Evolutionary conservation across 495 filamentous ascomycete species (phyloP), one percentile per base, ranked within the genome.

Genomic region (Neurospora tetrasperma): DNA sequence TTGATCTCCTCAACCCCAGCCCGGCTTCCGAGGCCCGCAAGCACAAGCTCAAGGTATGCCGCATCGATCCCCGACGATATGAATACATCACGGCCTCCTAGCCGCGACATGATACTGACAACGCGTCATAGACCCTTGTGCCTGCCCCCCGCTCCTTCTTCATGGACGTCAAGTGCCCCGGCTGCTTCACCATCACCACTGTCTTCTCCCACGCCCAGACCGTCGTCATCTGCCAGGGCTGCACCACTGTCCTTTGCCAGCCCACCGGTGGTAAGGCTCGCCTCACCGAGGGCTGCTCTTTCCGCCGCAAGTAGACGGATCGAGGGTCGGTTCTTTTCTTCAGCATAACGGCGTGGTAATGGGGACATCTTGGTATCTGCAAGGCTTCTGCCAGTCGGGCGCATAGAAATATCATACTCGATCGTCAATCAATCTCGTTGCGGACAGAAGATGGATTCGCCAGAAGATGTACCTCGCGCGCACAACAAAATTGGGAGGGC

Each of bases 111-210:
- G 74, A 73, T 75, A 69, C 76, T 83, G 75, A 81, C 74, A 68
- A 9, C 38, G 41, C 54, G 72, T 14, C 54, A 73, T 77, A 98
- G 96, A 92, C 88, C 72, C 91, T 99, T 80, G 96, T 99, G 80
- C 96, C 96, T 78, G 90, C 89, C 73, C 96, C 96, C 75, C 93
- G 96, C 79, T 97, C 94, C 78, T 99, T 98, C 91, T 99, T 99
- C 90, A 99, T 99, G 96, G 96, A 99, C 80, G 96, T 99, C 86
- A 99, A 98, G 89, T 99, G 96, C 91, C 96, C 95, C 82, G 96
- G 96, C 81, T 99, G 96, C 91, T 99, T 99, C 91, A 97, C 93
- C 80, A 99, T 99, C 90, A 99, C 96, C 82, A 98, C 95, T 83
- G 96, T 99, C 84, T 99, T 97, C 92, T 98, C 95, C 73, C 96